phyloP scores from a whole-genome alignment of 441 rosid species.

The Theobroma grandiflorum region DNA sequence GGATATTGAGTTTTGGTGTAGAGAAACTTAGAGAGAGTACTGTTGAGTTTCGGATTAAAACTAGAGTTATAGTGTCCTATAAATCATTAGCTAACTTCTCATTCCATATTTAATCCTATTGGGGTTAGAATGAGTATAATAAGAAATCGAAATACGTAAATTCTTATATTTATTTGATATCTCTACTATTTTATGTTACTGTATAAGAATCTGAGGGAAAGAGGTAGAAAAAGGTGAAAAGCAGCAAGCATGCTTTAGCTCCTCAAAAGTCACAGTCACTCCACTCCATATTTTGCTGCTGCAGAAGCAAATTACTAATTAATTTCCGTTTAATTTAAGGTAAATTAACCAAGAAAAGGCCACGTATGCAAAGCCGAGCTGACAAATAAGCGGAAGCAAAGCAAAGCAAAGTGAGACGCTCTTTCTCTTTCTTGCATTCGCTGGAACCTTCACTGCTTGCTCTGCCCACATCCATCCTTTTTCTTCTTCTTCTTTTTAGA shows the following conservation, averaged over 20 bases:
- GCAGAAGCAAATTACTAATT: background rate
- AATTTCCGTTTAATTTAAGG: no score
- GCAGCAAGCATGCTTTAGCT: background rate
- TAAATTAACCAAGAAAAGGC: background rate
- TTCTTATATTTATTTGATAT: no score
- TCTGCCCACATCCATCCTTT: background rate
- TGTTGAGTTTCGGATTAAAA: no score
- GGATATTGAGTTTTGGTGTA: no score
- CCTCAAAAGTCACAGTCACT: conserved; percentile 12
- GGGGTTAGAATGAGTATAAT: no score
- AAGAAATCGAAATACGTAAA: no score
- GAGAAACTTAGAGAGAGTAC: no score
- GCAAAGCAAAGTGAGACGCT: background rate
- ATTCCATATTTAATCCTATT: no score
- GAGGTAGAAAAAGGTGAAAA: background rate
- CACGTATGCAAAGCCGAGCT: conserved; percentile 22
- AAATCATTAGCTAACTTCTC: no score
- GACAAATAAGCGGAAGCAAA: background rate
- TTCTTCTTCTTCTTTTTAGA: background rate
- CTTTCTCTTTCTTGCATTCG: conserved; percentile 2
- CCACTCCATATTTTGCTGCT: background rate
- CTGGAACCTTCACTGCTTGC: conserved; percentile 31
- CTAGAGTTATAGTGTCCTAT: no score
- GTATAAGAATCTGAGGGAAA: no score
- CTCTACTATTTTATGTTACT: no score